Evolutionary conservation across 495 filamentous ascomycete species (phyloP).

Genomic region (Beverwykella pulmonaria): DNA sequence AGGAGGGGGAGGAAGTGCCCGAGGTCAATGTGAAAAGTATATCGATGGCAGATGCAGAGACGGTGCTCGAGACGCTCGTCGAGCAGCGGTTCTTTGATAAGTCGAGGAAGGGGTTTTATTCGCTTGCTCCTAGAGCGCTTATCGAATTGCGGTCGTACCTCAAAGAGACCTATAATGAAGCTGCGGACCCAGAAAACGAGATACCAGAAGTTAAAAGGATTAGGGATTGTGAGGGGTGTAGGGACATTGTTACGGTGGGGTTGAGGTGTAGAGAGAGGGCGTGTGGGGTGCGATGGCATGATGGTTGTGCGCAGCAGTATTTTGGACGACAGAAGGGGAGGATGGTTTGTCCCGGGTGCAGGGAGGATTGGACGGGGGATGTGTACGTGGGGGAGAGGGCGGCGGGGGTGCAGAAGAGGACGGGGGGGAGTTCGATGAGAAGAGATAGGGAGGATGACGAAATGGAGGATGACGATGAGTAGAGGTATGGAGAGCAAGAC

Average conservation of each 20-base stretch:
- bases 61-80: constrained; percentile 67
- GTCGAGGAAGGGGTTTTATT: constrained; percentile 66
- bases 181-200: constrained; percentile 56
- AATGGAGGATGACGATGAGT: not conserved
- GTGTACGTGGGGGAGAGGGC: constrained; percentile 83
- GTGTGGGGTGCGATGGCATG: constrained; percentile 39
- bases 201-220: constrained; percentile 60
- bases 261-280: constrained; percentile 44
- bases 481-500: not conserved
- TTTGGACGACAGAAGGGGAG: constrained; percentile 3
- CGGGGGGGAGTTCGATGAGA: constrained; percentile 2
- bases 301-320: constrained; percentile 7
- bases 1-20: constrained; percentile 39
- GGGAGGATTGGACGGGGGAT: constrained; percentile 69
- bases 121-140: constrained; percentile 72
- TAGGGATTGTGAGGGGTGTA: constrained; percentile 87
- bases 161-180: constrained; percentile 79
- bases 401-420: constrained; percentile 32
- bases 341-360: constrained; percentile 71
- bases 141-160: constrained; percentile 86
- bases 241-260: constrained; percentile 78
- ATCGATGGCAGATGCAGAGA: constrained; percentile 75
- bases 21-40: constrained; percentile 57
- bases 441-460: not conserved
- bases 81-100: constrained; percentile 85